A percentile compares a stretch with the other conserved stretches of the same genome.
Evolutionary conservation across 768 basidiomycete species (phyloP).

Genomic region (Collybia sp.): DNA sequence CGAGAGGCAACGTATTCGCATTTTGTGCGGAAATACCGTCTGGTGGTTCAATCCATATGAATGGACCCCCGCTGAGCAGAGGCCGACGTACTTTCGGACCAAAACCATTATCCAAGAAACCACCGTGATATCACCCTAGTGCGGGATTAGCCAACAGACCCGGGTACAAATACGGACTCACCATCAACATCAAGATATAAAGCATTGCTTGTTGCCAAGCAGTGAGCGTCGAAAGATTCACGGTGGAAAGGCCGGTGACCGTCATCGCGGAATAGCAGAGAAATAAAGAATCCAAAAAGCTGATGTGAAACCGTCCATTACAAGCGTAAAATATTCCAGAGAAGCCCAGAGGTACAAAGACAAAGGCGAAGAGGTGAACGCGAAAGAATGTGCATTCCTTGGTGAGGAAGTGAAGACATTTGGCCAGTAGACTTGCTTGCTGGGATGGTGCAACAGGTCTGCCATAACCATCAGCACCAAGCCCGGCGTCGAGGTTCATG

Average conservation of each 20-base stretch:
- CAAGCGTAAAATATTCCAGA: slow-evolving; percentile 63
- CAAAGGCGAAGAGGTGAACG: slow-evolving; percentile 44
- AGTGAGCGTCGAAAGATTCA: slow-evolving; percentile 46
- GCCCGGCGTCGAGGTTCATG: too few relatives aligned
- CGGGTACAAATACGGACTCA: slow-evolving; percentile 16
- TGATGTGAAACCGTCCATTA: slow-evolving; percentile 48
- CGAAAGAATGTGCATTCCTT: slow-evolving; percentile 47
- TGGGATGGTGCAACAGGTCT: too few relatives aligned
- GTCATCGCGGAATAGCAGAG: slow-evolving; percentile 59
- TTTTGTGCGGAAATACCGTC: slow-evolving; percentile 38
- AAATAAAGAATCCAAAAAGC: slow-evolving; percentile 55
- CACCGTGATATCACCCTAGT: slow-evolving; percentile 40
- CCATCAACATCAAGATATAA: slow-evolving; percentile 49
- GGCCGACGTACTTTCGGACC: slow-evolving; percentile 42
- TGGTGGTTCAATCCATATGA: slow-evolving; percentile 10
- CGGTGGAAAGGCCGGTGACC: slow-evolving; percentile 40
- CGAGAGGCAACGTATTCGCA: slow-evolving; percentile 33
- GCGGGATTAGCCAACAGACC: background rate
- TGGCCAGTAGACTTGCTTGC: too few relatives aligned
- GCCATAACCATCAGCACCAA: too few relatives aligned
- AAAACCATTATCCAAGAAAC: slow-evolving; percentile 67
- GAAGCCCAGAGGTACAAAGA: slow-evolving; percentile 52
- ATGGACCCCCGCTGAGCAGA: background rate
- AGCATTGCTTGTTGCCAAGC: slow-evolving; percentile 45
- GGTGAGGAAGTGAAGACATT: too few relatives aligned